These are phyloP conservation scores for Phytophthora lateralis DNA, from an alignment of 352 stramenopile genomes.

Conservation along the genomic window DNA sequence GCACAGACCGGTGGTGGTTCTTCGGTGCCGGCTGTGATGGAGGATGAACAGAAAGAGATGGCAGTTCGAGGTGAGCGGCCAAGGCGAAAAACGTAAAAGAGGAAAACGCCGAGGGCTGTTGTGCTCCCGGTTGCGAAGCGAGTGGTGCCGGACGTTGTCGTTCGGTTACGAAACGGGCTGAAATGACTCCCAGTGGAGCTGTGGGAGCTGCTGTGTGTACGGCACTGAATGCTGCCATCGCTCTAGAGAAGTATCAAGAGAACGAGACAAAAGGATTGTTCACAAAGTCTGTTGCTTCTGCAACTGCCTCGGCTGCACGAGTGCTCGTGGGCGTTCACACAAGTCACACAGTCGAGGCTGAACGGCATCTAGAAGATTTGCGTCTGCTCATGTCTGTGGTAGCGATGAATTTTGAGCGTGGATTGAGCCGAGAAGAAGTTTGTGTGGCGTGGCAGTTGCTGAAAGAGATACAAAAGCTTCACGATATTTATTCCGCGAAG, in stretches of 20 bases:
- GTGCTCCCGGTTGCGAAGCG: neutral
- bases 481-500: slow-evolving; percentile 4
- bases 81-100: slow-evolving; percentile 1
- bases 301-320: neutral
- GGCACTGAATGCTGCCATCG: slow-evolving; percentile 6
- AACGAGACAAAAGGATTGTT: neutral
- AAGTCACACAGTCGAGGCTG: neutral
- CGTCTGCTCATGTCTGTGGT: slow-evolving; percentile 7
- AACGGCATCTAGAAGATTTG: slow-evolving; percentile 11
- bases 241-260: neutral
- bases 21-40: neutral
- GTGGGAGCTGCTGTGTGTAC: slow-evolving; percentile 4
- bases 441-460: slow-evolving; percentile 3
- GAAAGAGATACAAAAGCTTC: neutral
- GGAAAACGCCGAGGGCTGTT: neutral
- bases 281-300: neutral
- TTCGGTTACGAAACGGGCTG: slow-evolving; percentile 1
- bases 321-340: neutral
- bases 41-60: neutral
- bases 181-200: neutral
- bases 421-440: slow-evolving; percentile 4
- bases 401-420: neutral
- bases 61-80: too few relatives aligned
- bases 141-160: neutral
- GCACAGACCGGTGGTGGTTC: neutral